Evolutionary conservation across 805 yeast genomes (phyloP), one percentile per base, ranked within the genome.

Genomic region (Pachysolen tannophilus): DNA sequence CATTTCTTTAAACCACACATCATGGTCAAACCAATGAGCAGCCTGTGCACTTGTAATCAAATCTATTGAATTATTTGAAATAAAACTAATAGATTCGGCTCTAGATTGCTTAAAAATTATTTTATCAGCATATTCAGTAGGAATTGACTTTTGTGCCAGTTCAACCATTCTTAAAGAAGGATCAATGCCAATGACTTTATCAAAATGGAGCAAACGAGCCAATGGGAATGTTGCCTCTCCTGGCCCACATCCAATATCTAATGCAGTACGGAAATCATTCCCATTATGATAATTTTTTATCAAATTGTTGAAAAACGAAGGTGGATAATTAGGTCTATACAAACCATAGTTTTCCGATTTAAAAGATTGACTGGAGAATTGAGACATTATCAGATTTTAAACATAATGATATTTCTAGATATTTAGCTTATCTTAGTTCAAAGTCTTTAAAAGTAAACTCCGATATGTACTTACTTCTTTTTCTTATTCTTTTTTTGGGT

Each of bases 201-300:
- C 50, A 44, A 78, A 75, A 3, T 37, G 17, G 8, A n/a, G 17
- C 33, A 58, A 52, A 1, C 55, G 43, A 3, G 66, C 45, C 25
- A 79, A 49, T 28, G 75, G 72, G 39, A 68, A 62, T 0, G 88
- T 69, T 1, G 80, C 90, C 41, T 75, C 75, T 0, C 94, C 94
- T 0, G 92, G 72, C 1, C 94, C 94, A 53, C 87, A 80, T 0
- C 92, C 94, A 4, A 80, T 58, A 56, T 86, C 95, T 9, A 83
- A 50, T 3, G 76, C 70, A n/a, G 61, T 40, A 1, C 50, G 34
- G 2, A 47, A 42, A n/a, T 42, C 39, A 7, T 43, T 44, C 2
- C 45, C 52, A 4, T 53, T 56, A 11, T 50, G 49, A 49, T 72
- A 77, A 47, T 66, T 76, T 1, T 43, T 38, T 6, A 53, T 29